These are phyloP conservation scores for Thraustotheca clavata DNA, from an alignment of 352 stramenopile species.

Conservation along the genomic window DNA sequence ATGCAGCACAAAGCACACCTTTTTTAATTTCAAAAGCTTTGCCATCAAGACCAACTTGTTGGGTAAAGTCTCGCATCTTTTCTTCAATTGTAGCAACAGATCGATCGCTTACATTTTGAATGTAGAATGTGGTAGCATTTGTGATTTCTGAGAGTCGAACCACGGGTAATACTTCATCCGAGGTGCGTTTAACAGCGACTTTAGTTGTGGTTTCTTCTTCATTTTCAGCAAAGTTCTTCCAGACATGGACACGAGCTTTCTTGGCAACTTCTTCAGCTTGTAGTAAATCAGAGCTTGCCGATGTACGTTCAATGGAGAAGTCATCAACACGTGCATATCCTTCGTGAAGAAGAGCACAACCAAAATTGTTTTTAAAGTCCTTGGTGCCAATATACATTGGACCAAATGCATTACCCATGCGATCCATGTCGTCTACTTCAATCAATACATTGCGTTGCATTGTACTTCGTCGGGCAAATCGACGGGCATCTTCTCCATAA, in stretches of 20 bases:
- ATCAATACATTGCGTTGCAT: conserved; percentile 90
- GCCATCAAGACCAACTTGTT: conserved; percentile 73
- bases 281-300: conserved; percentile 56
- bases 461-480: conserved; percentile 80
- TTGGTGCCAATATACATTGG: conserved; percentile 61
- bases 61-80: conserved; percentile 91
- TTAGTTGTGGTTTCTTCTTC: conserved; percentile 40
- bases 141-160: conserved; percentile 93
- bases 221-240: conserved; percentile 77
- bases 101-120: conserved; percentile 85
- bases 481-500: conserved; percentile 82
- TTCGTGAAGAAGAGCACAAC: conserved; percentile 86
- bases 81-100: conserved; percentile 85
- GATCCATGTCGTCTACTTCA: conserved; percentile 91
- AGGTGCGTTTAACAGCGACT: conserved; percentile 33
- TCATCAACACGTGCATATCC: conserved; percentile 90
- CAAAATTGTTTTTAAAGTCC: conserved; percentile 82
- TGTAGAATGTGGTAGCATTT: conserved; percentile 90
- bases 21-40: conserved; percentile 88
- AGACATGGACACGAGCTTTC: conserved; percentile 91
- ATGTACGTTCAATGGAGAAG: conserved; percentile 90
- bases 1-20: conserved; percentile 86
- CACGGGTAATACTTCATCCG: conserved; percentile 54
- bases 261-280: conserved; percentile 84
- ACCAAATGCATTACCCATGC: conserved; percentile 87